Base-by-base conservation (phyloP, 2,329 filamentous ascomycete species). In the Aureobasidium sp. region DNA sequence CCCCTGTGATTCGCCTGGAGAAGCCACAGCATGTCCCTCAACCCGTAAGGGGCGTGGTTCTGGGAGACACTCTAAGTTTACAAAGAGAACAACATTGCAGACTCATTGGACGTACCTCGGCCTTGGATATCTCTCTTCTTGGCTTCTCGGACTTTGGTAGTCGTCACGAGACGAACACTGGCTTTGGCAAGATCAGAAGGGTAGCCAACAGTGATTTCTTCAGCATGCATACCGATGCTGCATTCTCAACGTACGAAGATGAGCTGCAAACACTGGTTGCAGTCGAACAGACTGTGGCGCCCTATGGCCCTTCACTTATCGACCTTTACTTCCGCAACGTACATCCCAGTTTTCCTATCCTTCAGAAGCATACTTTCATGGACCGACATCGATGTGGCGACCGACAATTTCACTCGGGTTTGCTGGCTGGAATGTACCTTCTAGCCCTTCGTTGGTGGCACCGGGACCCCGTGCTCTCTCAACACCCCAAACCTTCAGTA, bases 361-460 rank as follows among this genome's bases (percentile, higher is more conserved):
- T 94, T 43, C 88, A 94, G 71, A 92, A 92, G 75, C 82, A 85
- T 63, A 84, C 92, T 62, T 93, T 93, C 67, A 78, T 89, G 65
- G 88, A 92, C 72, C 88, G 89, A 70, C 90, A 92, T 76, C 84
- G 86, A 53, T 83, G 85, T 67, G 86, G 86, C 46, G 84, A 89
- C 68, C 83, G 84, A 60, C 86, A 89, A 67, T 89, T 93, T 70
- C 87, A 89, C 15, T 89, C 90, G 1, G 84, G 88, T 12, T 78
- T 94, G 29, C 79, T 95, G 17, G 89, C 89, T 36, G 89, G 89
- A 59, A 86, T 95, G 68, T 94, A 96, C 70, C 85, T 96, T 27
- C 78, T 96, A 27, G 90, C 92, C 9, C 83, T 95, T 69, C 92
- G 93, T 73, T 96, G 92, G 87, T 94, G 92, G 86, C 85, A 90